Evolutionary conservation across 2,329 filamentous ascomycete species (phyloP).

Genomic region (Botrytis paeoniae): DNA sequence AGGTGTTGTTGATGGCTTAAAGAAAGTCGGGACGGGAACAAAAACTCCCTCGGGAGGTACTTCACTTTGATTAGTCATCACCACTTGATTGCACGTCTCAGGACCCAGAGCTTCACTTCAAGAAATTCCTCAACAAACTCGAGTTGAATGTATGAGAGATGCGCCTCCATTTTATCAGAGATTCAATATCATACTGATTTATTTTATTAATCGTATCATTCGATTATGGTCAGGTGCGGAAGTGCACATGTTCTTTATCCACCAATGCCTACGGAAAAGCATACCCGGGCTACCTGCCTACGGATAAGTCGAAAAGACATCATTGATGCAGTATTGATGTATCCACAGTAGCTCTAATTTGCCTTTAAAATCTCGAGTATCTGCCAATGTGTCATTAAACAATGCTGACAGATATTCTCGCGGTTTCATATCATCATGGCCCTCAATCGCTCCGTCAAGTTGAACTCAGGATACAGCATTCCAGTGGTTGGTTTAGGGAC

Average conservation of each 20-base stretch:
- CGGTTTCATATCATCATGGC: slow-evolving; percentile 13
- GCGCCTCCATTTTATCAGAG: background rate
- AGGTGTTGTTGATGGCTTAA: slow-evolving; percentile 34
- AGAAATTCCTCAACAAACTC: background rate
- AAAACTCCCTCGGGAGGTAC: slow-evolving; percentile 45
- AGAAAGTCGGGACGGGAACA: slow-evolving; percentile 60
- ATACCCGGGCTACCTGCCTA: slow-evolving; percentile 10
- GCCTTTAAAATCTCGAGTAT: background rate
- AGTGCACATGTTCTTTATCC: background rate
- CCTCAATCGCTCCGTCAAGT: slow-evolving; percentile 31
- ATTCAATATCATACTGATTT: background rate
- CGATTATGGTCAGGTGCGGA: background rate
- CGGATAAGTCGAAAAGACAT: slow-evolving; percentile 11
- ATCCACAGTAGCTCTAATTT: background rate
- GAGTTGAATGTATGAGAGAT: background rate
- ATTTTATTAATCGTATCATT: background rate
- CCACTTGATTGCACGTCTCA: background rate
- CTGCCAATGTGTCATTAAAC: background rate
- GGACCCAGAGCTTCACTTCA: background rate
- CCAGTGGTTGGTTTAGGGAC: slow-evolving; percentile 45
- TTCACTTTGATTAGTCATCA: slow-evolving; percentile 3
- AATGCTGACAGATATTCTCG: background rate
- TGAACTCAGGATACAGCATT: slow-evolving; percentile 38
- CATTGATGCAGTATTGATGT: background rate
- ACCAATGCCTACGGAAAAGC: slow-evolving; percentile 8